Evolutionary conservation across 305 asterid genomes (phyloP).

Genomic region (Fraxinus xanthoxyloides): DNA sequence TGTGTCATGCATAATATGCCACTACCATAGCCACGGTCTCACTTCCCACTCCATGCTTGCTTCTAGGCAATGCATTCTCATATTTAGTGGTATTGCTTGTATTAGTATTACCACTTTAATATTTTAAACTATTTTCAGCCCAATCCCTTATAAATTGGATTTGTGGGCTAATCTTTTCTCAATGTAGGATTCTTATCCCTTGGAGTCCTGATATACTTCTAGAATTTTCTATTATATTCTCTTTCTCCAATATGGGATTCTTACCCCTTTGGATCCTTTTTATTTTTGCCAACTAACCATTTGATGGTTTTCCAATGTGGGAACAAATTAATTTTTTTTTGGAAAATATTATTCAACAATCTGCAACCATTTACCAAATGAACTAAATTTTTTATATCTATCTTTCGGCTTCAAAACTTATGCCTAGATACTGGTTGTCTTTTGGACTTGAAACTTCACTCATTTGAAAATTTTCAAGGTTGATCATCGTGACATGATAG

Average conservation of each 20-base stretch:
- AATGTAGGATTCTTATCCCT: neutral
- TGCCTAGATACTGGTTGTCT: neutral
- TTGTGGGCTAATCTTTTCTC: neutral
- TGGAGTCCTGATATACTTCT: neutral
- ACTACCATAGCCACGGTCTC: neutral
- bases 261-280: neutral
- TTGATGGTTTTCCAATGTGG: neutral
- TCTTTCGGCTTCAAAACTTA: neutral
- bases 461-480: neutral
- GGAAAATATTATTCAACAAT: neutral
- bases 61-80: neutral
- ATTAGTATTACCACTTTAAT: neutral
- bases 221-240: neutral
- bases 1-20: neutral
- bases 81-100: too few species aligned
- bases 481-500: neutral
- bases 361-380: neutral
- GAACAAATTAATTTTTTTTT: neutral
- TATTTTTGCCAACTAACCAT: neutral
- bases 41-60: neutral
- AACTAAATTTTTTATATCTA: neutral
- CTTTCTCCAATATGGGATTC: neutral
- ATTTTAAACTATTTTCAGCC: neutral
- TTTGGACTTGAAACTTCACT: neutral
- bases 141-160: neutral